Percentiles rank a stretch among this genome's conserved stretches.
Conservation (phyloP, 129 eudicot genomes). For the Lactuca saligna region DNA sequence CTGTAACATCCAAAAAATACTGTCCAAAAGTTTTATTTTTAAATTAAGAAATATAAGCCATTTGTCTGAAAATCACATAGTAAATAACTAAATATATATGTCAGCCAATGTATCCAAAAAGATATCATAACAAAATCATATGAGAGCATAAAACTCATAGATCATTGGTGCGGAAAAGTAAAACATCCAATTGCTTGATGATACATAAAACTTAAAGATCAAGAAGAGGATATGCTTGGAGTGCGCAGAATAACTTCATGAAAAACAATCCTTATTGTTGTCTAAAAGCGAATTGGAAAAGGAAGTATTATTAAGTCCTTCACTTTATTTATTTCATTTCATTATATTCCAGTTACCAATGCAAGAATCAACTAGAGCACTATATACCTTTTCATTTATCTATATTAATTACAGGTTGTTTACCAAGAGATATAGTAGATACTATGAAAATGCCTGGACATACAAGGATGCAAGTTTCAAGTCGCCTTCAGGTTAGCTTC, state of each 20-base stretch:
- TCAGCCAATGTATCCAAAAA: too few relatives aligned
- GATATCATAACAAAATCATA: too few relatives aligned
- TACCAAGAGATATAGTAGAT: constrained; percentile 27
- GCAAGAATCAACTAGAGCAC: too few relatives aligned
- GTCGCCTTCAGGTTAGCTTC: constrained; percentile 44
- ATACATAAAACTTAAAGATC: not conserved
- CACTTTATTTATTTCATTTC: not conserved
- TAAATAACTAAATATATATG: too few relatives aligned
- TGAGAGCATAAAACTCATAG: too few relatives aligned
- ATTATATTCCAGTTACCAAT: not conserved
- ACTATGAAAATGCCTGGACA: constrained; percentile 38
- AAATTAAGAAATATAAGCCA: too few relatives aligned
- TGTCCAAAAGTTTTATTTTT: too few relatives aligned
- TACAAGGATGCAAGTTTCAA: constrained; percentile 40
- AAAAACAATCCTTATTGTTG: constrained; percentile 6
- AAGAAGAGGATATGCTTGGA: constrained; percentile 15
- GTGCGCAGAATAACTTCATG: constrained; percentile 24
- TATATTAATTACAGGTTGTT: constrained; percentile 16
- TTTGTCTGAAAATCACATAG: too few relatives aligned
- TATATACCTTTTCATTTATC: not conserved
- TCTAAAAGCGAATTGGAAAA: not conserved
- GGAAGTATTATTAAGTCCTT: constrained; percentile 22
- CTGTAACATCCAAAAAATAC: too few relatives aligned
- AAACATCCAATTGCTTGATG: not conserved
- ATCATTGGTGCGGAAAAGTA: too few relatives aligned